A percentile compares a stretch with the other conserved stretches of the same genome.
phyloP scores from a whole-genome alignment of 2,329 filamentous ascomycete species.

The Colletotrichum orchidophilum region DNA sequence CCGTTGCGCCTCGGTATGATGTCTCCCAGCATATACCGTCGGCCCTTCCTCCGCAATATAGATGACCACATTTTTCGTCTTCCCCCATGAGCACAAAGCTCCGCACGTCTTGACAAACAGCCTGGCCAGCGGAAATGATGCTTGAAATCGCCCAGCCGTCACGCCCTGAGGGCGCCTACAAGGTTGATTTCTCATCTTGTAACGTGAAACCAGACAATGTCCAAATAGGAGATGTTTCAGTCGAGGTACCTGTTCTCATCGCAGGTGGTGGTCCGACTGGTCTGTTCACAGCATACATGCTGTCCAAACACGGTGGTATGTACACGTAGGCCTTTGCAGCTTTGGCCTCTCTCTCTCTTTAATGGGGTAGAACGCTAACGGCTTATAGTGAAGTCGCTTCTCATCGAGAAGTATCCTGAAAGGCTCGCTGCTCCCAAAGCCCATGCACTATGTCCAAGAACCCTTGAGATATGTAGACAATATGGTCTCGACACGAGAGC shows the following conservation, averaged over 20 bases:
- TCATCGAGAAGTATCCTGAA: conserved; percentile 44
- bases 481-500: conserved; percentile 23
- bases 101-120: neutral
- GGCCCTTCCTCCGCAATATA: neutral
- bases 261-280: conserved; percentile 48
- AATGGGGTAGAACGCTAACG: conserved; percentile 15
- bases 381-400: conserved; percentile 38
- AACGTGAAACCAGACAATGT: neutral
- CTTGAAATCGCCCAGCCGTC: neutral
- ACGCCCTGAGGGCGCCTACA: neutral
- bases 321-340: neutral
- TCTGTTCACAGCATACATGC: conserved; percentile 45
- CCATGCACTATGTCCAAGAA: conserved; percentile 29
- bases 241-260: conserved; percentile 45
- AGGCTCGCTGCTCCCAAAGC: conserved; percentile 41
- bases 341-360: conserved; percentile 3
- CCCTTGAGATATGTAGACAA: conserved; percentile 33
- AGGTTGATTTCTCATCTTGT: neutral
- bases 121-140: neutral
- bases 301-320: conserved; percentile 35
- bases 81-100: neutral
- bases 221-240: neutral
- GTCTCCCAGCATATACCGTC: neutral
- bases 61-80: neutral
- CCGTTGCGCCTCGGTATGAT: neutral